phyloP scores from a whole-genome alignment of 371 early-diverging fungal genomes.

The Syncephalis plumigaleata region DNA sequence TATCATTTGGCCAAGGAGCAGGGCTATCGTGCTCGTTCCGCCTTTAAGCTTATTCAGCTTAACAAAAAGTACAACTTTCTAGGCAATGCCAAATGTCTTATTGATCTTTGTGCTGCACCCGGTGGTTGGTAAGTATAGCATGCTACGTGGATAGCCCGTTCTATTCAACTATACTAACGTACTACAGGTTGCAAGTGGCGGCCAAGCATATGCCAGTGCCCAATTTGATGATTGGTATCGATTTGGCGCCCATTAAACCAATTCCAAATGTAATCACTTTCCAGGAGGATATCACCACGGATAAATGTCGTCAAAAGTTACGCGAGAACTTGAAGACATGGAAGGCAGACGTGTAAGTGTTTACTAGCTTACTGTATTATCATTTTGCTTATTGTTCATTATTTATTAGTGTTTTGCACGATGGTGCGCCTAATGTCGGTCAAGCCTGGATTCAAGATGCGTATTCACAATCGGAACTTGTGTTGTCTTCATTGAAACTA shows the following conservation, averaged over 20 bases:
- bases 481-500: slow-evolving; percentile 86
- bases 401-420: slow-evolving; percentile 77
- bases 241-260: slow-evolving; percentile 95
- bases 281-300: slow-evolving; percentile 96
- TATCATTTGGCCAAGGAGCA: slow-evolving; percentile 99
- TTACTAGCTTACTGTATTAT: neutral
- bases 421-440: slow-evolving; percentile 99
- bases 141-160: neutral
- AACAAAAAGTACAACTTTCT: slow-evolving; percentile 98
- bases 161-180: neutral
- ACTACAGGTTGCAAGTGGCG: slow-evolving; percentile 74
- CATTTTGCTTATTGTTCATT: slow-evolving; percentile 1
- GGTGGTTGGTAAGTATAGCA: slow-evolving; percentile 83
- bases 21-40: slow-evolving; percentile 99
- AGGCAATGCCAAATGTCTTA: slow-evolving; percentile 71
- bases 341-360: slow-evolving; percentile 93
- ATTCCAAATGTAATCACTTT: slow-evolving; percentile 92
- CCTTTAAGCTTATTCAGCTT: slow-evolving; percentile 99
- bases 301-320: slow-evolving; percentile 75
- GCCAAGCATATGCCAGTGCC: slow-evolving; percentile 91
- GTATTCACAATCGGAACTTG: slow-evolving; percentile 95
- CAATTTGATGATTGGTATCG: slow-evolving; percentile 90
- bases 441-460: slow-evolving; percentile 97
- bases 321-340: slow-evolving; percentile 86
- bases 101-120: slow-evolving; percentile 99